Conservation (phyloP, 345 rosid genomes). For the Salix purpurea region DNA sequence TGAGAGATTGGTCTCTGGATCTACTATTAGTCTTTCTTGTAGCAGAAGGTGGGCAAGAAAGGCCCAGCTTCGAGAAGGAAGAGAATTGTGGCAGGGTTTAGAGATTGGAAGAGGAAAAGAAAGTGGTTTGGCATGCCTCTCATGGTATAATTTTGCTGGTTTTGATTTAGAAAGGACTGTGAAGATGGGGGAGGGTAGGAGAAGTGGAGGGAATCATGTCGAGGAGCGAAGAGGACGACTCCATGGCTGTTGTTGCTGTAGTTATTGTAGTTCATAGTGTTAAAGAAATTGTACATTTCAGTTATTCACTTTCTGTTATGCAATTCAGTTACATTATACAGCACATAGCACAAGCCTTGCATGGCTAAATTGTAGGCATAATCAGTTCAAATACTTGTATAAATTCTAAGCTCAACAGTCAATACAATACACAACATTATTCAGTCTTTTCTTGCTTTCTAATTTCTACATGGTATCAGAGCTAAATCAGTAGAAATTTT, state of each 20-base stretch:
- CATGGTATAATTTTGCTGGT: background rate
- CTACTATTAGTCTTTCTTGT: constrained; percentile 20
- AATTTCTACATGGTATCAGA: too few relatives aligned
- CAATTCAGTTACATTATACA: too few relatives aligned
- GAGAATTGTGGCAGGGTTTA: constrained; percentile 22
- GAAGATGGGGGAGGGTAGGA: constrained; percentile 27
- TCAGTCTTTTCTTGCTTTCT: too few relatives aligned
- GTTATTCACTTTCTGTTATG: too few relatives aligned
- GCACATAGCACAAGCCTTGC: too few relatives aligned
- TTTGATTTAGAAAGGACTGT: background rate
- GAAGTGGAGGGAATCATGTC: constrained; percentile 29
- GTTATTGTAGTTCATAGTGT: constrained; percentile 7
- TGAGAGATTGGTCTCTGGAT: constrained; percentile 32
- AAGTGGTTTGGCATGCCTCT: constrained; percentile 39
- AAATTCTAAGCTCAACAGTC: too few relatives aligned
- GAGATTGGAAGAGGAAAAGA: constrained; percentile 43
- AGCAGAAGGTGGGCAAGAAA: constrained; percentile 18
- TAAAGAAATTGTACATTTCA: too few relatives aligned
- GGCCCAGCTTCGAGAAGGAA: constrained; percentile 30
- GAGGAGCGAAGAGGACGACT: constrained; percentile 32
- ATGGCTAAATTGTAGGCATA: too few relatives aligned
- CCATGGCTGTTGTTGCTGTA: constrained; percentile 19
- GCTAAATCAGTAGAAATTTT: too few relatives aligned
- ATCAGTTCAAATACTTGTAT: too few relatives aligned
- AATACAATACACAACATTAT: too few relatives aligned